These are phyloP conservation scores for Xylariaceae sp. DNA, from an alignment of 2,329 filamentous ascomycete species.

Conservation along the genomic window DNA sequence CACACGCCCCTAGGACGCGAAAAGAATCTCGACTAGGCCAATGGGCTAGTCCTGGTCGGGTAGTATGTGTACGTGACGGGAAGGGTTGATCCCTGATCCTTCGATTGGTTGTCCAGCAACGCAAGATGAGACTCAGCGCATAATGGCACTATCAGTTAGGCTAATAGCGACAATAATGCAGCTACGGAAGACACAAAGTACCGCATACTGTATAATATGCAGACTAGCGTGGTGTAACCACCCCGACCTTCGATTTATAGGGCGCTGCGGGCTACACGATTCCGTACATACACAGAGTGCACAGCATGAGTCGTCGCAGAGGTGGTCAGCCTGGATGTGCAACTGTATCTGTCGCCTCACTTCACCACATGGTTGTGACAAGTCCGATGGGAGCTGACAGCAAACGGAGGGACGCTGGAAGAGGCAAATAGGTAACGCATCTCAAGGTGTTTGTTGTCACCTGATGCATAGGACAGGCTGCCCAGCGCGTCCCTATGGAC, in stretches of 20 bases:
- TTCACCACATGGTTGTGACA: neutral
- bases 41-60: neutral
- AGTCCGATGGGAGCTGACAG: neutral
- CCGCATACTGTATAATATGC: neutral
- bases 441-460: too few relatives aligned
- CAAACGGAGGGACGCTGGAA: neutral
- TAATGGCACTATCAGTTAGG: neutral
- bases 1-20: neutral
- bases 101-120: neutral
- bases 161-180: neutral
- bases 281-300: too few relatives aligned
- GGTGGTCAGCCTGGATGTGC: too few relatives aligned
- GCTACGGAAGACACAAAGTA: neutral
- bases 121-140: neutral
- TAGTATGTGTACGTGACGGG: neutral
- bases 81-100: neutral
- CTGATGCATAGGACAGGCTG: too few relatives aligned
- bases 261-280: too few relatives aligned
- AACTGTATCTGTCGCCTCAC: neutral
- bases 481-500: too few relatives aligned
- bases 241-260: too few relatives aligned
- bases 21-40: neutral
- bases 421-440: neutral
- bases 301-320: neutral
- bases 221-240: too few relatives aligned